A percentile compares a stretch with the other conserved stretches of the same genome.
Conservation (phyloP, 345 rosid genomes). For the Pugionium cornutum region DNA sequence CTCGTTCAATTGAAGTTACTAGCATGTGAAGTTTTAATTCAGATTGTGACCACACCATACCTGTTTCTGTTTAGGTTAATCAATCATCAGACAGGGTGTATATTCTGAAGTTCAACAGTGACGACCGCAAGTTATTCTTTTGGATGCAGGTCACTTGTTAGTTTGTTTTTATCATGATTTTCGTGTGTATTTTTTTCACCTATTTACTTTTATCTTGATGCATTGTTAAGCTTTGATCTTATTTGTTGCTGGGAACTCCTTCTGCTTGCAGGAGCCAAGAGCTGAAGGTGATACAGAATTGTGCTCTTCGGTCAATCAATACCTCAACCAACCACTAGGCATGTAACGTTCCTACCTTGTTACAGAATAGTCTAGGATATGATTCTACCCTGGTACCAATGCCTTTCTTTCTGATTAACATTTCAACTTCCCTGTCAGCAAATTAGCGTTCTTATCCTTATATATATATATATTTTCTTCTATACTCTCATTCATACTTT, state of each 20-base stretch:
- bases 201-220: slow-evolving; percentile 14
- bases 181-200: slow-evolving; percentile 15
- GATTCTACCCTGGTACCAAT: not conserved
- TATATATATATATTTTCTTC: not conserved
- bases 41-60: not conserved
- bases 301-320: slow-evolving; percentile 67
- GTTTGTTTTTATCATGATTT: slow-evolving; percentile 3
- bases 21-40: slow-evolving; percentile 1
- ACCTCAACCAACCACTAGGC: slow-evolving; percentile 82
- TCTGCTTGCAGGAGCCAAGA: slow-evolving; percentile 64
- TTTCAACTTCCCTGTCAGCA: not conserved
- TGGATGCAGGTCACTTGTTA: slow-evolving; percentile 82
- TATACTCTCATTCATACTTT: not conserved
- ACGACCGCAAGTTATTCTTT: slow-evolving; percentile 82
- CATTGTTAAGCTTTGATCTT: slow-evolving; percentile 14
- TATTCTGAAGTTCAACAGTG: slow-evolving; percentile 82
- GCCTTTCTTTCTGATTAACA: slow-evolving; percentile 1
- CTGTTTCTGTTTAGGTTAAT: slow-evolving; percentile 58
- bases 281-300: slow-evolving; percentile 68
- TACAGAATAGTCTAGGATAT: slow-evolving; percentile 8
- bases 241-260: slow-evolving; percentile 24
- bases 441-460: slow-evolving; percentile 1
- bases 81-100: slow-evolving; percentile 89
- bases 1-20: slow-evolving; percentile 1
- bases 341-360: slow-evolving; percentile 35